A percentile compares a stretch with the other conserved stretches of the same genome.
These are phyloP conservation scores for Bryopsis sp. DNA, from an alignment of 139 green algal species.

Conservation along the genomic window DNA sequence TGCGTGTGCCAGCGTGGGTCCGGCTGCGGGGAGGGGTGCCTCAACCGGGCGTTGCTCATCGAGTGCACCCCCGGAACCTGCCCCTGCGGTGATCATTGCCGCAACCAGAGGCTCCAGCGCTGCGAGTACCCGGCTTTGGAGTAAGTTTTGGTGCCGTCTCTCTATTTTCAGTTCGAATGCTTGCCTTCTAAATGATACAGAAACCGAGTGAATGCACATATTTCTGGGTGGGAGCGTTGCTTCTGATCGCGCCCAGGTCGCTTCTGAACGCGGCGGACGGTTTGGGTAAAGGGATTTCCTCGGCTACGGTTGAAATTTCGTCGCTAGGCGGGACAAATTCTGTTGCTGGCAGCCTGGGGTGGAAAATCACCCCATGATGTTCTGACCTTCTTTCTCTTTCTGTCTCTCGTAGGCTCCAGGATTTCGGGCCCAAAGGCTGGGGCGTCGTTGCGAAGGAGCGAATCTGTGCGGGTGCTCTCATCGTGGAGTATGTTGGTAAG, in stretches of 20 bases:
- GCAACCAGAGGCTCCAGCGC: conserved; percentile 28
- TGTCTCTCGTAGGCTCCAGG: not conserved
- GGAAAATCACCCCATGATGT: conserved; percentile 1
- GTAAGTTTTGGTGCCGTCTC: not conserved
- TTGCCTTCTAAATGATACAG: too few relatives aligned
- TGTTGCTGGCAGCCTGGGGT: too few relatives aligned
- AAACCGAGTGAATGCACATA: too few relatives aligned
- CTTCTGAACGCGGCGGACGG: not conserved
- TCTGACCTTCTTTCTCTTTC: conserved; percentile 1
- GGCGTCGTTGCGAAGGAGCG: conserved; percentile 18
- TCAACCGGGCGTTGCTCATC: conserved; percentile 22
- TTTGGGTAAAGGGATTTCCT: not conserved
- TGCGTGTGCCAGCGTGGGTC: not conserved
- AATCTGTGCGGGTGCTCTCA: conserved; percentile 17
- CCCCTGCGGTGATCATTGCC: conserved; percentile 21
- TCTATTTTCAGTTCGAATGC: too few relatives aligned
- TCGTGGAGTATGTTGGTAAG: conserved; percentile 31
- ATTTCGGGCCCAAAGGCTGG: conserved; percentile 24
- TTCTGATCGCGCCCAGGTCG: too few relatives aligned
- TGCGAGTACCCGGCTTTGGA: conserved; percentile 5
- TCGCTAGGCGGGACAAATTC: not conserved
- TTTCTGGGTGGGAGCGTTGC: too few relatives aligned
- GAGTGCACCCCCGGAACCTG: conserved; percentile 25
- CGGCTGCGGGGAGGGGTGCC: conserved; percentile 21
- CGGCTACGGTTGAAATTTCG: not conserved